phyloP scores from a whole-genome alignment of 805 yeast genomes.

The Barnettozyma californica region DNA sequence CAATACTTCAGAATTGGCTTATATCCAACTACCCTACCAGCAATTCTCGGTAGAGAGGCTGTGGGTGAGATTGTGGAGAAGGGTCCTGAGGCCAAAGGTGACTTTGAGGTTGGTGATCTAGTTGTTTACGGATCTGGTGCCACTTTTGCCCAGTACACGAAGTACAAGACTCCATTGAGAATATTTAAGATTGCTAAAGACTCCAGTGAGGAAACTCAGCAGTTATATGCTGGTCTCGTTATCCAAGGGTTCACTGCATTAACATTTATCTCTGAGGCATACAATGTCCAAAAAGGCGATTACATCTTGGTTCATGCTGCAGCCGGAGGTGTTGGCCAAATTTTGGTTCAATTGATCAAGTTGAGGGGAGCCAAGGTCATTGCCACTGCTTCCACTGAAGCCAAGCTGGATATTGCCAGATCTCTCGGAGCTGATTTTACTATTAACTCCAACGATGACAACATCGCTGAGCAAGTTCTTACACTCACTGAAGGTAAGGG shows the following conservation, averaged over 20 bases:
- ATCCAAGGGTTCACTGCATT: conserved; percentile 79
- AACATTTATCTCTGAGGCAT: conserved; percentile 62
- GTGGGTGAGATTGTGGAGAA: conserved; percentile 62
- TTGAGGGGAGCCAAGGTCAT: conserved; percentile 72
- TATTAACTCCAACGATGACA: conserved; percentile 50
- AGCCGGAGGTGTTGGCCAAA: conserved; percentile 89
- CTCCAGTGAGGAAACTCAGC: conserved; percentile 42
- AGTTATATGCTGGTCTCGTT: conserved; percentile 54
- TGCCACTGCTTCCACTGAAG: conserved; percentile 78
- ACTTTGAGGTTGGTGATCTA: conserved; percentile 61
- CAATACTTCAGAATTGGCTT: conserved; percentile 76
- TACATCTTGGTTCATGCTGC: conserved; percentile 81
- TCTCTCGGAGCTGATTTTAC: conserved; percentile 71
- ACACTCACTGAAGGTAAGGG: conserved; percentile 65
- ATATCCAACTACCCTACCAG: conserved; percentile 60
- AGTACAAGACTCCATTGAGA: conserved; percentile 31
- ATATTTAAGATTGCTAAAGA: conserved; percentile 46
- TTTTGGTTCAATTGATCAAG: conserved; percentile 60
- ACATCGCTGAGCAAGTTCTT: conserved; percentile 47
- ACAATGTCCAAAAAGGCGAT: conserved; percentile 64
- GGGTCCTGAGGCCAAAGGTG: conserved; percentile 48
- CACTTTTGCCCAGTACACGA: conserved; percentile 74
- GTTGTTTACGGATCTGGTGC: conserved; percentile 50
- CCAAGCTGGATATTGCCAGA: conserved; percentile 62
- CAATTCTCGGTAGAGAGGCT: conserved; percentile 68